Percentiles rank a stretch among this genome's conserved stretches.
Conservation (phyloP, 2,329 filamentous ascomycete genomes). For the Fusarium sp. region DNA sequence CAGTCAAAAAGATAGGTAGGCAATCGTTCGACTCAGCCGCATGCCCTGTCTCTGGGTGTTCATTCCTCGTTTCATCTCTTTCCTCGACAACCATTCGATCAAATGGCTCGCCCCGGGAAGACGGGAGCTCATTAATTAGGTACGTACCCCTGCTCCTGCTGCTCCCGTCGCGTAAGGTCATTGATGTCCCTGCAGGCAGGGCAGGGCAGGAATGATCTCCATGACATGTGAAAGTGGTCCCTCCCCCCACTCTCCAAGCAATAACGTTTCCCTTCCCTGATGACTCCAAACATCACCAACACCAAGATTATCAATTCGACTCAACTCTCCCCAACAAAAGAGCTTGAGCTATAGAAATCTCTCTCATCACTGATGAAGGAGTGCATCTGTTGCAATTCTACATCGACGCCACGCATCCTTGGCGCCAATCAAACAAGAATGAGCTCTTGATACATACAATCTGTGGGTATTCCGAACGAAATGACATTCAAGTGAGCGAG, state of each 20-base stretch:
- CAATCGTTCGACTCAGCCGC: conserved; percentile 38
- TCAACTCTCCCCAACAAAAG: conserved; percentile 24
- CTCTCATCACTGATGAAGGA: background rate
- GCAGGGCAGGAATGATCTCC: background rate
- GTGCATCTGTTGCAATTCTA: conserved; percentile 8
- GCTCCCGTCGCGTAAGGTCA: background rate
- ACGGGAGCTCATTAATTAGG: background rate
- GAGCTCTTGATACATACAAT: background rate
- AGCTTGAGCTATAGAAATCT: background rate
- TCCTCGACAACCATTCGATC: background rate
- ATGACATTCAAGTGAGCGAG: background rate
- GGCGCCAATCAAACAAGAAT: conserved; percentile 13
- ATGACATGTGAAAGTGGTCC: conserved; percentile 44
- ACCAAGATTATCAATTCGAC: conserved; percentile 11
- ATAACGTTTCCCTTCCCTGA: conserved; percentile 2
- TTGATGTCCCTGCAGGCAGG: background rate
- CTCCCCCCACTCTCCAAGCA: conserved; percentile 15
- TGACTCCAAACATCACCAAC: conserved; percentile 1
- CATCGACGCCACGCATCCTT: conserved; percentile 20
- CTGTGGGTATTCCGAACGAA: conserved; percentile 6
- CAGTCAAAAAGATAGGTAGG: conserved; percentile 2
- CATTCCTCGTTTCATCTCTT: conserved; percentile 24
- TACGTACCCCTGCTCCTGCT: background rate
- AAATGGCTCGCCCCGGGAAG: background rate
- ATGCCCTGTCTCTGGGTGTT: conserved; percentile 10